Conservation (phyloP, 1,284 basidiomycete species). For the Melanopsichium pennsylvanicum region DNA sequence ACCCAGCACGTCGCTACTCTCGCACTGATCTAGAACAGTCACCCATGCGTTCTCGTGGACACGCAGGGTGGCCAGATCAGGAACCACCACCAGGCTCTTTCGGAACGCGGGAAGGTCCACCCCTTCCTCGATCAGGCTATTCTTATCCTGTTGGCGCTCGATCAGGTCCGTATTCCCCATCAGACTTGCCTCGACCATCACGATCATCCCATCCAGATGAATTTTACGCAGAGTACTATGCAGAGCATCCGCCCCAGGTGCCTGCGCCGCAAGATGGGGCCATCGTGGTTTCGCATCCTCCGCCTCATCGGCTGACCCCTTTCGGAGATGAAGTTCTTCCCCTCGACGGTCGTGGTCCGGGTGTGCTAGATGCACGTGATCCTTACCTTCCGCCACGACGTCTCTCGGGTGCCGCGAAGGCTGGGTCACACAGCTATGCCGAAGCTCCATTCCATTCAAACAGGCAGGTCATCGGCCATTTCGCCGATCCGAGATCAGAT, state of each 20-base stretch:
- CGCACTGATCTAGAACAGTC: slow-evolving; percentile 15
- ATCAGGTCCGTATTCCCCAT: slow-evolving; percentile 11
- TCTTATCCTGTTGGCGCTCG: slow-evolving; percentile 2
- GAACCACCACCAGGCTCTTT: slow-evolving; percentile 1
- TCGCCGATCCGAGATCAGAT: slow-evolving; percentile 17
- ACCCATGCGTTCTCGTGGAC: background rate
- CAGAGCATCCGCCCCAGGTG: slow-evolving; percentile 1
- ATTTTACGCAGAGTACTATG: slow-evolving; percentile 24
- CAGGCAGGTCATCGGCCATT: slow-evolving; percentile 1
- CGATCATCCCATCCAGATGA: slow-evolving; percentile 11
- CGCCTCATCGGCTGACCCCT: slow-evolving; percentile 6
- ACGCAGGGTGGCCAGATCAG: slow-evolving; percentile 13
- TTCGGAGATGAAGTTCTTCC: background rate
- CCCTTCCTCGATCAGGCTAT: background rate
- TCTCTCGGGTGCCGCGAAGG: slow-evolving; percentile 9
- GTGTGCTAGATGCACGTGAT: slow-evolving; percentile 5
- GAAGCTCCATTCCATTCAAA: slow-evolving; percentile 11
- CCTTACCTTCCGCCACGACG: slow-evolving; percentile 11
- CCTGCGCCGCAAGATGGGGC: slow-evolving; percentile 1
- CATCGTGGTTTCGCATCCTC: slow-evolving; percentile 7
- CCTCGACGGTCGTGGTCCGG: slow-evolving; percentile 5
- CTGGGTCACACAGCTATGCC: slow-evolving; percentile 12
- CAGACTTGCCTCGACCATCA: slow-evolving; percentile 22
- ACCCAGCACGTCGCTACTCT: slow-evolving; percentile 9
- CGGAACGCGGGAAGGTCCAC: slow-evolving; percentile 4